Evolutionary conservation across 2,329 filamentous ascomycete genomes (phyloP).

Genomic region (Hypoxylon sp.): DNA sequence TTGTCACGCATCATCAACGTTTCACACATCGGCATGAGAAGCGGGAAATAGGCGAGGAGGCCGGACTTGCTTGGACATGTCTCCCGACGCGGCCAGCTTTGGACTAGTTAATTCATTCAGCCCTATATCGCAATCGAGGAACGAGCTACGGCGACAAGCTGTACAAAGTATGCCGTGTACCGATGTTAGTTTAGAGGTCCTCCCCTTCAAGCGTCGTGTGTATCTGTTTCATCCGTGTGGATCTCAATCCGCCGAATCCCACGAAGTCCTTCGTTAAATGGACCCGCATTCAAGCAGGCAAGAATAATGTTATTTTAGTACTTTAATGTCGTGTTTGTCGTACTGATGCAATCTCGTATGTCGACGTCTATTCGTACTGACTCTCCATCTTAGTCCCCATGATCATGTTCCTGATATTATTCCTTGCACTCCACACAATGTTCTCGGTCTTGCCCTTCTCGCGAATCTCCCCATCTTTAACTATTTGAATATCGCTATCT

Average conservation of each 20-base stretch:
- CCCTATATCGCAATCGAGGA: background rate
- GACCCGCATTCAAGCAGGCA: background rate
- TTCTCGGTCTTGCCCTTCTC: slow-evolving; percentile 55
- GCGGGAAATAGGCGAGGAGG: background rate
- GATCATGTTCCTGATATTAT: slow-evolving; percentile 55
- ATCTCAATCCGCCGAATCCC: background rate
- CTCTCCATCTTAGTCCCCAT: slow-evolving; percentile 50
- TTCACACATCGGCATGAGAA: background rate
- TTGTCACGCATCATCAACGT: background rate
- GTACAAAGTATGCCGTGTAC: background rate
- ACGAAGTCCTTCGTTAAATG: background rate
- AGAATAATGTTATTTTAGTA: background rate
- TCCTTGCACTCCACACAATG: slow-evolving; percentile 55
- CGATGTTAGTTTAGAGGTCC: background rate
- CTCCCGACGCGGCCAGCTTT: background rate
- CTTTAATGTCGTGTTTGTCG: background rate
- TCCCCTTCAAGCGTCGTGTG: background rate
- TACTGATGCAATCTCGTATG: background rate
- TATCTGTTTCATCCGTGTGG: background rate
- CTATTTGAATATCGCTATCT: slow-evolving; percentile 54
- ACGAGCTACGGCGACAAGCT: background rate
- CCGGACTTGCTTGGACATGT: background rate
- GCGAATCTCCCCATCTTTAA: slow-evolving; percentile 41
- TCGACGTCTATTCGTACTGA: slow-evolving; percentile 41
- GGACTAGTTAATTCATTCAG: background rate